phyloP scores from a whole-genome alignment of 2,329 filamentous ascomycete genomes.

The Aspergillus sp. region DNA sequence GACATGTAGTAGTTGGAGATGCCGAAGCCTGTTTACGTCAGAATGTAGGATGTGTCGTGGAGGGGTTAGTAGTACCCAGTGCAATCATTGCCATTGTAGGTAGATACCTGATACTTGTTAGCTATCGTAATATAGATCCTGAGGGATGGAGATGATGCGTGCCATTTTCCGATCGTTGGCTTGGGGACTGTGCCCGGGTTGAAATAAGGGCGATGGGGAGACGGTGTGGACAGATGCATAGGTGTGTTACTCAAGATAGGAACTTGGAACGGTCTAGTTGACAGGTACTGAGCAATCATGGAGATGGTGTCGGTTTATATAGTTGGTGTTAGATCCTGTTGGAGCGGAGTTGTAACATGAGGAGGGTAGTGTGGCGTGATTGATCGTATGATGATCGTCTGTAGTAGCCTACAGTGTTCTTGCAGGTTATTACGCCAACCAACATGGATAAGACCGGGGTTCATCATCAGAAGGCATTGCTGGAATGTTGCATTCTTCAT shows the following conservation, averaged over 20 bases:
- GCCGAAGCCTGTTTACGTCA: constrained; percentile 15
- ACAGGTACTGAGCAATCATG: neutral
- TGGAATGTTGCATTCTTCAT: too few species aligned
- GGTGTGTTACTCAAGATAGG: neutral
- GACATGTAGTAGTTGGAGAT: constrained; percentile 12
- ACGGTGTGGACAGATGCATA: neutral
- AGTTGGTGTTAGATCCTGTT: neutral
- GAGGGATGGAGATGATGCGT: neutral
- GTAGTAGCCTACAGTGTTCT: neutral
- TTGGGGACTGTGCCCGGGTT: neutral
- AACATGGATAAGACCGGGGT: too few species aligned
- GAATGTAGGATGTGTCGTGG: neutral
- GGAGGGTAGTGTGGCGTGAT: neutral
- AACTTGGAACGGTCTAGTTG: neutral
- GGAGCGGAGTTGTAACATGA: neutral
- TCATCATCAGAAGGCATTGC: too few species aligned
- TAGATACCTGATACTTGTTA: neutral
- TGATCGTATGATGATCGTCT: neutral
- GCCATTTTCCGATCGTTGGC: neutral
- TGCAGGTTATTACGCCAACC: too few species aligned
- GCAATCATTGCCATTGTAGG: neutral
- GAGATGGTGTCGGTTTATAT: neutral
- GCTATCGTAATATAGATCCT: neutral
- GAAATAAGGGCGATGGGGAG: neutral
- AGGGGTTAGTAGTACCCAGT: neutral